These are phyloP conservation scores for Neopestalotiopsis sp. DNA, from an alignment of 2,329 filamentous ascomycete species.

Conservation along the genomic window DNA sequence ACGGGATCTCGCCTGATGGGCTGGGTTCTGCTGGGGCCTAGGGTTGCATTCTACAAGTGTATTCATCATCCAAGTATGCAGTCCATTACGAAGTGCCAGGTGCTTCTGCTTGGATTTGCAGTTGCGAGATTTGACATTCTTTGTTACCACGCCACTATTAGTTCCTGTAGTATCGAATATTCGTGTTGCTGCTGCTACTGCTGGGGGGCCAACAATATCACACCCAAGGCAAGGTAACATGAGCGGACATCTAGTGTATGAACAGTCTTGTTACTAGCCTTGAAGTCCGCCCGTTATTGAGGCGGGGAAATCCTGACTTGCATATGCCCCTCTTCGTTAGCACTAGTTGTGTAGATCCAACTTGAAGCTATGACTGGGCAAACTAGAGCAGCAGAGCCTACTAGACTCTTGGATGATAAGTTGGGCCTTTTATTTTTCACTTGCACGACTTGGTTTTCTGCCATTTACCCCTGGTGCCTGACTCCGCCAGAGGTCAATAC, in stretches of 20 bases:
- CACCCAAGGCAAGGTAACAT: background rate
- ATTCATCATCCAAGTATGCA: background rate
- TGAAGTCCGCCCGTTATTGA: background rate
- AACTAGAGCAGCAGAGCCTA: background rate
- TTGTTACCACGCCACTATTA: background rate
- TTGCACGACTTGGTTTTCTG: background rate
- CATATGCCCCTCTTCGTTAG: conserved; percentile 3
- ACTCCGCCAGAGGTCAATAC: background rate
- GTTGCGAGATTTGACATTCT: background rate
- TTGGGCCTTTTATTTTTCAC: background rate
- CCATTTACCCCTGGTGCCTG: conserved; percentile 8
- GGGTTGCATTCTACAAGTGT: background rate
- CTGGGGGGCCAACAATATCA: no score
- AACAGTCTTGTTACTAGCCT: background rate
- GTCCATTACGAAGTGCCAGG: background rate
- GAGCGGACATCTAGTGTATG: background rate
- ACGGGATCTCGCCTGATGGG: background rate
- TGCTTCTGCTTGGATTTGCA: background rate
- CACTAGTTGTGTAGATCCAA: background rate
- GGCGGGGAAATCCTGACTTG: conserved; percentile 2
- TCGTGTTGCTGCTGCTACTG: background rate
- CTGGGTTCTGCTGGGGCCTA: background rate
- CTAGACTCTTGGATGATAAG: no score
- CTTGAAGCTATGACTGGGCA: background rate
- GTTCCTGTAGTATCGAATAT: background rate